Percentiles rank a stretch among this genome's conserved stretches.
These are phyloP conservation scores for Sclerotinia nivalis DNA, from an alignment of 2,329 filamentous ascomycete genomes.

Conservation along the genomic window DNA sequence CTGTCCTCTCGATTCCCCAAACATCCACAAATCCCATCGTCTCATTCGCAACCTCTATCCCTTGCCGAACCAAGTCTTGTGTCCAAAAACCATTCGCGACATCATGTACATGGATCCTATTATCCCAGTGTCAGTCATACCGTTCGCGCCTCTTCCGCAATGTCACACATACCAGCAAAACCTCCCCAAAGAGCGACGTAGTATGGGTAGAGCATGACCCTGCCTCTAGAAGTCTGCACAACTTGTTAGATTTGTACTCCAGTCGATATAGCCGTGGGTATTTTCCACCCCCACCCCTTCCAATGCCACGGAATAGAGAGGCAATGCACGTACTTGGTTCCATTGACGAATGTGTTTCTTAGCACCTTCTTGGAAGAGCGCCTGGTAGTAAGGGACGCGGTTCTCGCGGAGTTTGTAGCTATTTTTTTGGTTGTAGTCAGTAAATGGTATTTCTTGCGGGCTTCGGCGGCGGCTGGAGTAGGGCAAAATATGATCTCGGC, in stretches of 20 bases:
- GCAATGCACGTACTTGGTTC: slow-evolving; percentile 66
- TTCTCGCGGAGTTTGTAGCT: slow-evolving; percentile 70
- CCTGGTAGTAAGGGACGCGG: slow-evolving; percentile 74
- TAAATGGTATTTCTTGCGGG: background rate
- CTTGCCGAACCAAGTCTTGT: slow-evolving; percentile 76
- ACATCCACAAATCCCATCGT: background rate
- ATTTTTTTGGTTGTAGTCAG: slow-evolving; percentile 16
- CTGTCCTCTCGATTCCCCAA: slow-evolving; percentile 3
- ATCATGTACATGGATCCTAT: slow-evolving; percentile 66
- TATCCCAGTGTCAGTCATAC: background rate
- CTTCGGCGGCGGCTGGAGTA: background rate
- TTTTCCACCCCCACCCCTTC: background rate
- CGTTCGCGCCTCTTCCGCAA: background rate
- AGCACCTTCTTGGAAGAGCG: slow-evolving; percentile 72
- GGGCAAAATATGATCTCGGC: background rate
- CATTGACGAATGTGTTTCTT: slow-evolving; percentile 69
- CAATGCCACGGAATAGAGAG: background rate
- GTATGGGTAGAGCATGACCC: slow-evolving; percentile 67
- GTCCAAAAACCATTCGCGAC: slow-evolving; percentile 69
- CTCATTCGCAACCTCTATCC: slow-evolving; percentile 43
- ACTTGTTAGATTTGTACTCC: slow-evolving; percentile 13
- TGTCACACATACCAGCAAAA: slow-evolving; percentile 56
- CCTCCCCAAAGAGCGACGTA: slow-evolving; percentile 63
- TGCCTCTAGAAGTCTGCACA: slow-evolving; percentile 63
- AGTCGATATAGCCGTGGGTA: background rate